Percentiles rank a stretch among this genome's conserved stretches.
These are phyloP conservation scores for Claviceps monticola DNA, from an alignment of 2,329 filamentous ascomycete genomes.

Conservation along the genomic window DNA sequence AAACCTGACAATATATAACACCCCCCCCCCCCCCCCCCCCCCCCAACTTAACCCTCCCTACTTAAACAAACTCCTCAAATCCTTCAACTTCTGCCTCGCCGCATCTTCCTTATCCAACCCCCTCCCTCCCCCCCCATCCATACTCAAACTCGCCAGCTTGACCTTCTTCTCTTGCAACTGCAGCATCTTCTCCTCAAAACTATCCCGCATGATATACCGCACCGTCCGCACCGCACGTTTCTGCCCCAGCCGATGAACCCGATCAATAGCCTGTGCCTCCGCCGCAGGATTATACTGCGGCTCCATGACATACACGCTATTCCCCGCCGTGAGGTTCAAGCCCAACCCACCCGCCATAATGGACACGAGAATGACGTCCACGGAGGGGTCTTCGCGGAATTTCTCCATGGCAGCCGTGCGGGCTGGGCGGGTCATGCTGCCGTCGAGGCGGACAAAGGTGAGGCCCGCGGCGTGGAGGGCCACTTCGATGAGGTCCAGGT, in stretches of 20 bases:
- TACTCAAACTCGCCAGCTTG: constrained; percentile 73
- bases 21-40: accelerated
- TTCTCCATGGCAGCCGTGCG: constrained; percentile 62
- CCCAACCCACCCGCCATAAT: constrained; percentile 87
- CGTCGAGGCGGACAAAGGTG: constrained; percentile 70
- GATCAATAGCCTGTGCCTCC: constrained; percentile 86
- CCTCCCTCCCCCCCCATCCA: constrained; percentile 50
- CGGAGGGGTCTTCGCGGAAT: constrained; percentile 57
- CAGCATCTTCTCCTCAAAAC: constrained; percentile 90
- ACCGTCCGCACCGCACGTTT: constrained; percentile 76
- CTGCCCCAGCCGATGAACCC: constrained; percentile 83
- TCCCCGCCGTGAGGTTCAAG: constrained; percentile 77
- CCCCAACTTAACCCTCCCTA: constrained; percentile 10
- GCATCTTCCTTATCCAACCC: constrained; percentile 36
- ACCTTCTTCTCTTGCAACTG: constrained; percentile 85
- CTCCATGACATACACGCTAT: constrained; percentile 91
- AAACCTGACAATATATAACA: too few relatives aligned
- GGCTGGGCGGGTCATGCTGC: constrained; percentile 65
- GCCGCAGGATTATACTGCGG: constrained; percentile 94
- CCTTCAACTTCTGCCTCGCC: constrained; percentile 48
- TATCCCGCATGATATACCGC: constrained; percentile 77
- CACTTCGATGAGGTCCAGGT: constrained; percentile 81
- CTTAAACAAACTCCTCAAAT: constrained; percentile 45
- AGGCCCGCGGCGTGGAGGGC: constrained; percentile 58
- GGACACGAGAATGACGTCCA: constrained; percentile 78